phyloP scores from a whole-genome alignment of 495 filamentous ascomycete species.

The Xylaria palmicola region DNA sequence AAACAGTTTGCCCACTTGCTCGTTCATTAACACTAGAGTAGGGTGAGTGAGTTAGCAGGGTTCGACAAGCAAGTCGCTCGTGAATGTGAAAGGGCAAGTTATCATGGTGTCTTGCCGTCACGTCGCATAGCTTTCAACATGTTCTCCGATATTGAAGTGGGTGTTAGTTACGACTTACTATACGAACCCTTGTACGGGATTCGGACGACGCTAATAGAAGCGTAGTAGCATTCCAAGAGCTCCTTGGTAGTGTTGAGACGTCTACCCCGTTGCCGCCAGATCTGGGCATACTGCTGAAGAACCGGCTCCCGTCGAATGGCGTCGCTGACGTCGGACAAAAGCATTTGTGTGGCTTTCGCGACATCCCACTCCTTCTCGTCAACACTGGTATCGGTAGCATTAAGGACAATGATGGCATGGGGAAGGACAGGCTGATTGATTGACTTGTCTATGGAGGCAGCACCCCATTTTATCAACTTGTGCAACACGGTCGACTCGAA shows the following conservation, averaged over 20 bases:
- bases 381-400: slow-evolving; percentile 47
- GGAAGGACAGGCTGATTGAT: slow-evolving; percentile 55
- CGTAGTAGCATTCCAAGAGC: slow-evolving; percentile 56
- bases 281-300: slow-evolving; percentile 30
- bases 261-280: slow-evolving; percentile 25
- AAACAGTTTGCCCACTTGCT: slow-evolving; percentile 51
- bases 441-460: slow-evolving; percentile 51
- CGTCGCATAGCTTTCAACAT: too few relatives aligned
- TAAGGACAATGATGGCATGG: slow-evolving; percentile 55
- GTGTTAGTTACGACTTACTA: slow-evolving; percentile 19
- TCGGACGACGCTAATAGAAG: slow-evolving; percentile 49
- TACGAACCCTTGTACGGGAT: slow-evolving; percentile 51
- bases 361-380: slow-evolving; percentile 50
- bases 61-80: too few relatives aligned
- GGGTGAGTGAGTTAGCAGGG: slow-evolving; percentile 11
- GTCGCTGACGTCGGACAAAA: slow-evolving; percentile 34
- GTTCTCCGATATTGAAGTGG: too few relatives aligned
- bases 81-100: too few relatives aligned
- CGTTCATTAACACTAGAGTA: slow-evolving; percentile 39
- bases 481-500: slow-evolving; percentile 40
- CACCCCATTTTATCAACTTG: slow-evolving; percentile 44
- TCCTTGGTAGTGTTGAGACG: slow-evolving; percentile 41
- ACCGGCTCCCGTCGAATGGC: slow-evolving; percentile 25
- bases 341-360: slow-evolving; percentile 41
- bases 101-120: too few relatives aligned